Conservation (phyloP, 768 basidiomycete genomes). For the Tremella yokohamensis region DNA sequence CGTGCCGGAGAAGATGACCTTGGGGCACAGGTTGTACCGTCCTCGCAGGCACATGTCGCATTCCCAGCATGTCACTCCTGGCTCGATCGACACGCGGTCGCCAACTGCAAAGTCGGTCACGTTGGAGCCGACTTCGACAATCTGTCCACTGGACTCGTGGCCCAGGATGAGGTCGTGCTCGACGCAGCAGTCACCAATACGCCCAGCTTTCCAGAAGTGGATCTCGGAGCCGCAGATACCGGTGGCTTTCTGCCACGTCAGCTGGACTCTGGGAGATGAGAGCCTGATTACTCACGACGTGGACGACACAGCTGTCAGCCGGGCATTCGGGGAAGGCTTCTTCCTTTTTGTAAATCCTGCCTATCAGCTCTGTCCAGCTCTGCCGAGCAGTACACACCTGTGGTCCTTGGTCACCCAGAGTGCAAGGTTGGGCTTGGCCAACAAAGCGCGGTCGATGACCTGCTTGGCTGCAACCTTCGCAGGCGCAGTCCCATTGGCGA, state of each 20-base stretch:
- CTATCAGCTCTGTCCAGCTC: background rate
- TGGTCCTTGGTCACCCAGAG: slow-evolving; percentile 36
- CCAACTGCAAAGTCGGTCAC: slow-evolving; percentile 27
- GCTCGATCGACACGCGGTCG: slow-evolving; percentile 38
- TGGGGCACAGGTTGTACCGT: slow-evolving; percentile 34
- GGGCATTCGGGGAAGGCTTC: slow-evolving; percentile 27
- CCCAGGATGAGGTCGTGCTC: slow-evolving; percentile 35
- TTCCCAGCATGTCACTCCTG: slow-evolving; percentile 31
- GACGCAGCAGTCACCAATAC: slow-evolving; percentile 35
- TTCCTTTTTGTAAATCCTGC: slow-evolving; percentile 30
- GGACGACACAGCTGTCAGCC: slow-evolving; percentile 29
- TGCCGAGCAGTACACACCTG: slow-evolving; percentile 10
- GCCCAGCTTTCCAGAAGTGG: slow-evolving; percentile 31
- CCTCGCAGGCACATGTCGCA: slow-evolving; percentile 32
- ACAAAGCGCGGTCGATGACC: slow-evolving; percentile 10
- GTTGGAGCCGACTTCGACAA: slow-evolving; percentile 26
- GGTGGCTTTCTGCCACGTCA: slow-evolving; percentile 20
- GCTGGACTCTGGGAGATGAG: background rate
- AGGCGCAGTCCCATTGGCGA: no score
- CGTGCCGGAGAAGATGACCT: slow-evolving; percentile 34
- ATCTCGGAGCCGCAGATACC: slow-evolving; percentile 39
- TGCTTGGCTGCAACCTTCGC: background rate
- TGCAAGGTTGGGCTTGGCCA: slow-evolving; percentile 28
- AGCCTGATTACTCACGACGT: slow-evolving; percentile 20
- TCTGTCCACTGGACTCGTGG: slow-evolving; percentile 34